Percentiles rank a stretch among this genome's conserved stretches.
phyloP scores from a whole-genome alignment of 495 filamentous ascomycete species.

The Penicillium soppii region DNA sequence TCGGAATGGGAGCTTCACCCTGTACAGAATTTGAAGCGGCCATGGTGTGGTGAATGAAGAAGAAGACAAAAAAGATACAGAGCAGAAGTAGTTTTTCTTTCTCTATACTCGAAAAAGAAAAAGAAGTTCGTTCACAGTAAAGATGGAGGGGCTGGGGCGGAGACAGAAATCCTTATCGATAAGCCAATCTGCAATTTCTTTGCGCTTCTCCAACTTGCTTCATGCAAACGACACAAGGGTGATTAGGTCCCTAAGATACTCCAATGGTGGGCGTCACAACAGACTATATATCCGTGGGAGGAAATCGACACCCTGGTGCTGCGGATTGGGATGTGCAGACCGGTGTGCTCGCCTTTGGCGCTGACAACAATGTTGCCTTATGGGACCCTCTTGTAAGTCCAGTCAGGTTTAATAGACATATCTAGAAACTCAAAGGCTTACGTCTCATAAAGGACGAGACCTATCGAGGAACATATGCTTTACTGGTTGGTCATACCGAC shows the following conservation, averaged over 20 bases:
- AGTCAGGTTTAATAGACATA: conserved; percentile 2
- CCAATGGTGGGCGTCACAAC: conserved; percentile 46
- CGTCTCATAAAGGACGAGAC: conserved; percentile 41
- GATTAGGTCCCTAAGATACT: conserved; percentile 1
- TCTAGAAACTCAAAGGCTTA: conserved; percentile 2
- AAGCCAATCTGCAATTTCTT: conserved; percentile 32
- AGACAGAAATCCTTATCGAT: conserved; percentile 42
- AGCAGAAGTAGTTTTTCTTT: background rate
- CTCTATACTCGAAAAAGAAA: background rate
- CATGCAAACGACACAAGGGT: background rate
- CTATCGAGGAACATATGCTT: conserved; percentile 57
- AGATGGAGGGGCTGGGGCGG: conserved; percentile 18
- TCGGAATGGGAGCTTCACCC: conserved; percentile 33
- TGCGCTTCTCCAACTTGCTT: conserved; percentile 20
- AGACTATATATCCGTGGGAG: conserved; percentile 79
- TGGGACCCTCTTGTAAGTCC: conserved; percentile 80
- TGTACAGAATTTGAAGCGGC: conserved; percentile 6
- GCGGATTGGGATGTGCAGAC: conserved; percentile 81
- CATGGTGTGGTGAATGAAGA: conserved; percentile 6
- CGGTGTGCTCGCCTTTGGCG: conserved; percentile 82
- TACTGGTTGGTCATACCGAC: conserved; percentile 80
- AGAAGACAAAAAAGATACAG: background rate
- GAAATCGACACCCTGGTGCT: conserved; percentile 83
- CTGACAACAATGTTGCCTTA: conserved; percentile 81
- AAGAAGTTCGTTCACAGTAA: background rate